These are phyloP conservation scores for Phytophthora podocarpi DNA, from an alignment of 352 stramenopile genomes.

Conservation along the genomic window DNA sequence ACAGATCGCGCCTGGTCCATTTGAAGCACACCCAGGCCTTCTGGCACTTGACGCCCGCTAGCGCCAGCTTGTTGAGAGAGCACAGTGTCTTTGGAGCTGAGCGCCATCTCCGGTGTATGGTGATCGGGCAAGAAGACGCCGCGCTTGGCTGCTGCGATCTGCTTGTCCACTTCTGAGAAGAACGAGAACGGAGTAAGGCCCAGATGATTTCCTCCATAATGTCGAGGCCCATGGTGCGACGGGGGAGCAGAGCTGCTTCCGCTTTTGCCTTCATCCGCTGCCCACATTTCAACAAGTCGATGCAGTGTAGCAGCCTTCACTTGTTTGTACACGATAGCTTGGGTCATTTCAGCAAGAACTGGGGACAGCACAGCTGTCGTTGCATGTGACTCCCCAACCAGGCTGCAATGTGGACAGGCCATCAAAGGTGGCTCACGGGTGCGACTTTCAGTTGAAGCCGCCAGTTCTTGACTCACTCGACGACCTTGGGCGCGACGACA, in stretches of 20 bases:
- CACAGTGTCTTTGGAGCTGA: slow-evolving; percentile 56
- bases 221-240: slow-evolving; percentile 3
- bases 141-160: slow-evolving; percentile 52
- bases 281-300: slow-evolving; percentile 54
- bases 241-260: slow-evolving; percentile 9
- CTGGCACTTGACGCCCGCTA: not conserved
- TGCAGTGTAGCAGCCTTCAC: slow-evolving; percentile 61
- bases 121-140: slow-evolving; percentile 53
- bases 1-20: slow-evolving; percentile 22
- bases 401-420: slow-evolving; percentile 66
- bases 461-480: slow-evolving; percentile 43
- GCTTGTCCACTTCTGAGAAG: slow-evolving; percentile 59
- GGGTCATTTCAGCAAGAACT: slow-evolving; percentile 37
- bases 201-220: slow-evolving; percentile 29
- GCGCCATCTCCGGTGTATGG: slow-evolving; percentile 47
- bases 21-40: slow-evolving; percentile 4
- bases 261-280: not conserved
- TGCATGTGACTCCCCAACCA: slow-evolving; percentile 16
- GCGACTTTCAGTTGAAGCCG: slow-evolving; percentile 6
- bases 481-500: slow-evolving; percentile 58
- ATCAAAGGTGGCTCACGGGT: slow-evolving; percentile 24
- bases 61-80: slow-evolving; percentile 10
- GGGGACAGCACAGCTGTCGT: slow-evolving; percentile 34
- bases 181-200: slow-evolving; percentile 69
- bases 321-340: slow-evolving; percentile 55